phyloP scores from a whole-genome alignment of 441 rosid genomes.

The Croton setiger region DNA sequence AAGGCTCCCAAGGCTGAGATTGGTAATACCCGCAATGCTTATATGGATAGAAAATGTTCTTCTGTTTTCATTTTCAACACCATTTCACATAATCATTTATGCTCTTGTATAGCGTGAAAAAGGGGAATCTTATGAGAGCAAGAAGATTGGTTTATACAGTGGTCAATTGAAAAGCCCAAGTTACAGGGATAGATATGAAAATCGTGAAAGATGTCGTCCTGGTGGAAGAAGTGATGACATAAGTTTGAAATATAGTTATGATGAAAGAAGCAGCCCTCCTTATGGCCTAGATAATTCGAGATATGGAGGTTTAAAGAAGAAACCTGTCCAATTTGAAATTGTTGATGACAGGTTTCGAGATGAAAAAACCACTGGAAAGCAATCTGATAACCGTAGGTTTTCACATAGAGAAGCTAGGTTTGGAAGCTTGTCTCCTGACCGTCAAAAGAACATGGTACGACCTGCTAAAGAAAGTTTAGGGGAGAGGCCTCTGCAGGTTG shows the following conservation, averaged over 20 bases:
- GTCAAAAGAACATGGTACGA: constrained; percentile 28
- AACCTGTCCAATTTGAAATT: constrained; percentile 66
- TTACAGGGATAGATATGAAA: constrained; percentile 36
- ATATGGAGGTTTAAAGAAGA: constrained; percentile 44
- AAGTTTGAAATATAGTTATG: constrained; percentile 37
- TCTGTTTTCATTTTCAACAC: not conserved
- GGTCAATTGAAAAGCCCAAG: constrained; percentile 41
- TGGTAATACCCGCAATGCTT: constrained; percentile 39
- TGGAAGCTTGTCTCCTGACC: constrained; percentile 47
- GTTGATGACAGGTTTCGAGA: constrained; percentile 80
- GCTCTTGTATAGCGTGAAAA: constrained; percentile 35
- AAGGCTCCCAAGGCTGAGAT: constrained; percentile 38
- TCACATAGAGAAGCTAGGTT: constrained; percentile 33
- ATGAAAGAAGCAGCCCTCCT: constrained; percentile 55
- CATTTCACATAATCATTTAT: constrained; percentile 3
- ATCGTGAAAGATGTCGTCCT: constrained; percentile 29
- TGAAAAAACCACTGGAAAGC: constrained; percentile 35
- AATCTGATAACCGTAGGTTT: constrained; percentile 27
- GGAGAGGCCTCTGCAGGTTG: constrained; percentile 24
- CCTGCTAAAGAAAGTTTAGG: constrained; percentile 37
- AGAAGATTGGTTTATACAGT: constrained; percentile 29
- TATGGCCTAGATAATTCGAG: constrained; percentile 40
- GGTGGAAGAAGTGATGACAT: constrained; percentile 42
- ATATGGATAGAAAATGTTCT: not conserved
- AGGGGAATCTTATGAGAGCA: constrained; percentile 40